Percentiles rank a stretch among this genome's conserved stretches.
Evolutionary conservation across 73 alveolate genomes (phyloP).

Genomic region (Uronychia setigera): DNA sequence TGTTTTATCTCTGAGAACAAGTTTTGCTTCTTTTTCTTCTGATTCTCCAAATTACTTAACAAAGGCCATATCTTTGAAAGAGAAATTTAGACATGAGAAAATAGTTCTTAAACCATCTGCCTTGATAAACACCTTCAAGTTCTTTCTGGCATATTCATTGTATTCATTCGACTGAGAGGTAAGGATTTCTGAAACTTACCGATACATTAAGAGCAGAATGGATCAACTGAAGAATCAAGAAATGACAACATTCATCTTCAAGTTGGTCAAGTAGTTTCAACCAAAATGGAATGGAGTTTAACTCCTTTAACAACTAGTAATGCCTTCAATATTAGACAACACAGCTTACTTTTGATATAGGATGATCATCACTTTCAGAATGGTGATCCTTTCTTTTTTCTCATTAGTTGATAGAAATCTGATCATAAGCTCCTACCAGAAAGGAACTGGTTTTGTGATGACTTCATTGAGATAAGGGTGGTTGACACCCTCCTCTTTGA

Average conservation of each 20-base stretch:
- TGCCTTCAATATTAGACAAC: neutral
- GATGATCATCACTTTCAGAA: conserved; percentile 37
- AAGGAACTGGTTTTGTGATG: conserved; percentile 31
- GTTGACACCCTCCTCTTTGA: conserved; percentile 3
- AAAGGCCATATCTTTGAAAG: neutral
- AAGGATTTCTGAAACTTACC: neutral
- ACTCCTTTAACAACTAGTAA: conserved; percentile 25
- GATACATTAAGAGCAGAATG: conserved; percentile 20
- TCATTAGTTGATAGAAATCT: conserved; percentile 31
- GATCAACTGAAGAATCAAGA: conserved; percentile 22
- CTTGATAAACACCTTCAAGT: conserved; percentile 34
- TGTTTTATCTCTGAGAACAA: neutral
- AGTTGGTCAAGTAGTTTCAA: conserved; percentile 31
- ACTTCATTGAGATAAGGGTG: conserved; percentile 11
- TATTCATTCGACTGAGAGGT: neutral
- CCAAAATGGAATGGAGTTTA: conserved; percentile 42
- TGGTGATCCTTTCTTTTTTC: conserved; percentile 17
- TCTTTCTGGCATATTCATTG: conserved; percentile 14
- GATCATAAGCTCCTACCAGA: conserved; percentile 55
- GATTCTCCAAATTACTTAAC: neutral
- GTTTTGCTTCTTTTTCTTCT: neutral
- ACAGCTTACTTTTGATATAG: conserved; percentile 23
- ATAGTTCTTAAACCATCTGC: conserved; percentile 20
- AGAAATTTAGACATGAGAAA: neutral
- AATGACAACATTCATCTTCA: conserved; percentile 39